Evolutionary conservation across 768 basidiomycete genomes (phyloP).

Genomic region (Amanita exitialis): DNA sequence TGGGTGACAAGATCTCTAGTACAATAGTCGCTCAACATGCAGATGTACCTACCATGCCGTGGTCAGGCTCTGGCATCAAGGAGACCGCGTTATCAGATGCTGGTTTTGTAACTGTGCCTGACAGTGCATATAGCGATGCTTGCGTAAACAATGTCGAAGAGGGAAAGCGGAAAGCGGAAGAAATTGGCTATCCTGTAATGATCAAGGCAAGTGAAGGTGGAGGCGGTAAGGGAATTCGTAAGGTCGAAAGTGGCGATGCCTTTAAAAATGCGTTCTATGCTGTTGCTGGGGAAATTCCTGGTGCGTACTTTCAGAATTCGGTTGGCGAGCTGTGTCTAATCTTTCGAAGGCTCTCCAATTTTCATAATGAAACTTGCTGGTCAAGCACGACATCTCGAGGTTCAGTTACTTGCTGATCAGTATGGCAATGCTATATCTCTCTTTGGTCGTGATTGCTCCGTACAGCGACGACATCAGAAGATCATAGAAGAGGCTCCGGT

Average conservation of each 20-base stretch:
- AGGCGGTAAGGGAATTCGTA: constrained; percentile 97
- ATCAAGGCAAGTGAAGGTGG: constrained; percentile 99
- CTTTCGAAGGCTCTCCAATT: constrained; percentile 75
- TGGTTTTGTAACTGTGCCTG: constrained; percentile 92
- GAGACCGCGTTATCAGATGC: constrained; percentile 76
- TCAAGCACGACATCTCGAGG: constrained; percentile 94
- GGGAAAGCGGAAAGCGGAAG: constrained; percentile 71
- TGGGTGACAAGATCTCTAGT: constrained; percentile 99
- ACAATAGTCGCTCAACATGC: constrained; percentile 98
- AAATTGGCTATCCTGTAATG: constrained; percentile 97
- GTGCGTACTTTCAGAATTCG: constrained; percentile 30
- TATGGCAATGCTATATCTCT: constrained; percentile 99
- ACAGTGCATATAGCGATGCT: constrained; percentile 78
- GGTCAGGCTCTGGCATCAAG: constrained; percentile 93
- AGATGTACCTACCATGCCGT: constrained; percentile 95
- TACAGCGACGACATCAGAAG: constrained; percentile 98
- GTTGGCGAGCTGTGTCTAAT: constrained; percentile 9
- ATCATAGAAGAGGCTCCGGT: constrained; percentile 99
- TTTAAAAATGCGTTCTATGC: constrained; percentile 95
- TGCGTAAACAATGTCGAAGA: constrained; percentile 86
- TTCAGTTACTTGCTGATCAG: constrained; percentile 96
- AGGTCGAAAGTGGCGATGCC: constrained; percentile 75
- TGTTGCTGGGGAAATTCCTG: constrained; percentile 93
- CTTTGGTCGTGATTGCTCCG: constrained; percentile 98
- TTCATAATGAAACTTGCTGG: constrained; percentile 99